Evolutionary conservation across 139 green algal genomes (phyloP).

Genomic region (Coelastrella sp.): DNA sequence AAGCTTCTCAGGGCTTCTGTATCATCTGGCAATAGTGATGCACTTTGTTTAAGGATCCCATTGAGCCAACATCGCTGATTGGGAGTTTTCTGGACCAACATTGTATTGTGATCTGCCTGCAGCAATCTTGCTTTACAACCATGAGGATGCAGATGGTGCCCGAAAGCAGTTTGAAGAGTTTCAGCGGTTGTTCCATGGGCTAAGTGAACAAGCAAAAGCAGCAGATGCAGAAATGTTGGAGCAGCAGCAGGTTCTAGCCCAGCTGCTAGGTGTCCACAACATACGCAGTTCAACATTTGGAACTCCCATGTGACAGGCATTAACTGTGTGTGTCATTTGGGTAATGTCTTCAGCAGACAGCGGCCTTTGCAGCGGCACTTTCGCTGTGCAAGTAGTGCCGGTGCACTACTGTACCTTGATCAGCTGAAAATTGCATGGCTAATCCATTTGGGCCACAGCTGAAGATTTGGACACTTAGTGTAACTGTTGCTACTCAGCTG

Average conservation of each 20-base stretch:
- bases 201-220: slow-evolving; percentile 59
- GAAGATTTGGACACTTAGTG: too few species aligned
- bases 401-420: too few species aligned
- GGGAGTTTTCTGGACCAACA: background rate
- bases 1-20: background rate
- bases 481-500: too few species aligned
- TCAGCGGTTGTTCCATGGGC: slow-evolving; percentile 51
- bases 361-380: background rate
- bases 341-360: background rate
- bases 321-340: background rate
- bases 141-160: slow-evolving; percentile 49
- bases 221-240: slow-evolving; percentile 57
- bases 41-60: background rate
- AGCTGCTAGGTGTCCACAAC: slow-evolving; percentile 50
- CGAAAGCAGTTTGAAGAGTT: slow-evolving; percentile 55
- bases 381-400: too few species aligned
- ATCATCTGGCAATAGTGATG: background rate
- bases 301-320: background rate
- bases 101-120: slow-evolving; percentile 2
- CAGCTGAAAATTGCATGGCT: too few species aligned
- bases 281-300: background rate
- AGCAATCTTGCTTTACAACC: slow-evolving; percentile 70
- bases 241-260: slow-evolving; percentile 49
- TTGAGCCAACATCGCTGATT: background rate
- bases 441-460: too few species aligned